Percentiles rank a stretch among this genome's conserved stretches.
Evolutionary conservation across 139 green algal species (phyloP).

Genomic region (Edaphochlamys debaryana): DNA sequence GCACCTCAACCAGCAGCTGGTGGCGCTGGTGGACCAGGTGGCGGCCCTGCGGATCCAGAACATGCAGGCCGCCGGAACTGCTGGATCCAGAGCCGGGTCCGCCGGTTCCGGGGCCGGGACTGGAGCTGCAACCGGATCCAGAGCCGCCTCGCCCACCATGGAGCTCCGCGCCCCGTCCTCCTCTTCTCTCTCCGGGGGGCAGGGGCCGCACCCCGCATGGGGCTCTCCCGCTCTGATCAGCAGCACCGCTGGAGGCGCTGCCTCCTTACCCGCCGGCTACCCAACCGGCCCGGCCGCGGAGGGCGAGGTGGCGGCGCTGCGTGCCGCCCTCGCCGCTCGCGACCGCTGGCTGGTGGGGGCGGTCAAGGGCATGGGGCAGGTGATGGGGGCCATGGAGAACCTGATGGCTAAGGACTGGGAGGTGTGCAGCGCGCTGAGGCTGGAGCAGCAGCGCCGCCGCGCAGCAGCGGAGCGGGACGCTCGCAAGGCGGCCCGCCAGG

Average conservation of each 20-base stretch:
- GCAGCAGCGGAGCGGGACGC: background rate
- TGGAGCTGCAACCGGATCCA: too few species aligned
- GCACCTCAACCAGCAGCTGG: slow-evolving; percentile 27
- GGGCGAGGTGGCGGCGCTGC: slow-evolving; percentile 4
- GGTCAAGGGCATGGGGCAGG: background rate
- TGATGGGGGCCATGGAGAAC: slow-evolving; percentile 24
- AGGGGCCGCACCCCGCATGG: too few species aligned
- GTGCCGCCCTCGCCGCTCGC: slow-evolving; percentile 1
- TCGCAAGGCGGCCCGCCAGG: background rate
- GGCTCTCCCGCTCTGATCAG: too few species aligned
- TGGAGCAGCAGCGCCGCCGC: slow-evolving; percentile 17
- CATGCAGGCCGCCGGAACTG: background rate
- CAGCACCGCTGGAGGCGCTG: too few species aligned
- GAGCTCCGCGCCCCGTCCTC: too few species aligned
- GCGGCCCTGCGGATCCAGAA: background rate
- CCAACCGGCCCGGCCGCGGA: too few species aligned
- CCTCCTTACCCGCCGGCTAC: too few species aligned
- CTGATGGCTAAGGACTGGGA: slow-evolving; percentile 16
- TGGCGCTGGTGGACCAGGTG: slow-evolving; percentile 36
- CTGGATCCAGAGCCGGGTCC: too few species aligned
- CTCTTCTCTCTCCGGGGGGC: too few species aligned
- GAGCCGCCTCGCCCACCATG: too few species aligned
- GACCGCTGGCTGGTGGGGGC: background rate
- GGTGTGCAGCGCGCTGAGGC: slow-evolving; percentile 1
- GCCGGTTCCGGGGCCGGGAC: too few species aligned